Conservation (phyloP, 2,329 filamentous ascomycete species). For the Amylocarpus encephaloides region DNA sequence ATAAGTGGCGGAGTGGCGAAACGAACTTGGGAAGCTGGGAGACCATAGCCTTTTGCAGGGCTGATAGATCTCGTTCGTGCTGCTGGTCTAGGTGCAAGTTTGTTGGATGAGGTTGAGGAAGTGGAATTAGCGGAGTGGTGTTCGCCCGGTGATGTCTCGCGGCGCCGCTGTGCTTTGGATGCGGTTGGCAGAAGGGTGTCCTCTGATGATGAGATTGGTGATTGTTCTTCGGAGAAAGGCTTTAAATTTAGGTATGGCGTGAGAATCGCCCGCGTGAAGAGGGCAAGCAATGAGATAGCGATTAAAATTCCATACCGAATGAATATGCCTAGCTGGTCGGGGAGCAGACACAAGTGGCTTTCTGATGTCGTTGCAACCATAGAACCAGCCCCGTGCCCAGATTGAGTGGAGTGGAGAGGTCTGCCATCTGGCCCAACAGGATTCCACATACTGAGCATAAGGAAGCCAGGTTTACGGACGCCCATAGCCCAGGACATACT, state of each 20-base stretch:
- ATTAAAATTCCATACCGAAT: constrained; percentile 67
- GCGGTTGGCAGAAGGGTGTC: constrained; percentile 21
- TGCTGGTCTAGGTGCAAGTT: constrained; percentile 25
- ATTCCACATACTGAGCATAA: constrained; percentile 88
- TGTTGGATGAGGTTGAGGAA: constrained; percentile 24
- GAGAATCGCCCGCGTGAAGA: constrained; percentile 50
- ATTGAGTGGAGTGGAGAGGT: constrained; percentile 33
- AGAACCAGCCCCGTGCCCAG: constrained; percentile 31
- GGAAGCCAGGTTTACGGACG: constrained; percentile 77
- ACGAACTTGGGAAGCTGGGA: constrained; percentile 20
- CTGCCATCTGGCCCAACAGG: constrained; percentile 61
- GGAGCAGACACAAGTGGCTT: constrained; percentile 83
- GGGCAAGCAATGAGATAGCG: constrained; percentile 43
- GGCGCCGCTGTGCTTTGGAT: constrained; percentile 19
- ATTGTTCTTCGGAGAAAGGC: constrained; percentile 18
- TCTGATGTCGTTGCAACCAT: constrained; percentile 59
- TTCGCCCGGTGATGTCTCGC: constrained; percentile 4
- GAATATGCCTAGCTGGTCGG: constrained; percentile 80
- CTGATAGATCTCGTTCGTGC: constrained; percentile 25
- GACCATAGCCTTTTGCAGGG: constrained; percentile 28
- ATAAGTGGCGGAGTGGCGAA: constrained; percentile 19
- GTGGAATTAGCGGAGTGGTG: constrained; percentile 24
- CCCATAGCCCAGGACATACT: constrained; percentile 96
- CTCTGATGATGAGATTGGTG: constrained; percentile 3
- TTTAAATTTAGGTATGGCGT: constrained; percentile 47